Base-by-base conservation (phyloP, 2,329 filamentous ascomycete species). In the Scytalidium lignicola region DNA sequence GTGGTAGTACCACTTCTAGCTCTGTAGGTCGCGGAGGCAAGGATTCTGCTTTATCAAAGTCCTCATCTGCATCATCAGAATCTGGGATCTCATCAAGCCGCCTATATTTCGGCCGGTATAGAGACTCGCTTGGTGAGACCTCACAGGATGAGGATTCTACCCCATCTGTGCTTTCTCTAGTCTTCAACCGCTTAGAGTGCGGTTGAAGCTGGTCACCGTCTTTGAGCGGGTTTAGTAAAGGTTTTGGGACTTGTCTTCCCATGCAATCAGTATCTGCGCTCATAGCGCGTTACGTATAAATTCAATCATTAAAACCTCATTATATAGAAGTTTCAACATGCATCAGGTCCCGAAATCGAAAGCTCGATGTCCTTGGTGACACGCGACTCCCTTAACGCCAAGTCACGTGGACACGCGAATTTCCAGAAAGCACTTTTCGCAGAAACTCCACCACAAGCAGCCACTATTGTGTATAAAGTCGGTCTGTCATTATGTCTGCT, bases 1-100 rank as follows among this genome's bases (percentile, higher is more conserved):
- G 74, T 13, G 88, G 88, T 5, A 95, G 70, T 5, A 84, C 84
- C 53, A 75, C 83, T 59, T 90, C 87, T 42, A 91, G 71, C 48
- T 86, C 84, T 12, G 86, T 90, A 55, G 76, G 74, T 39, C 68
- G 69, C 40, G 59, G 65, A 46, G 62, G 51, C 41, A 62, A 48
- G 2, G 52, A 51, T 2, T 56, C 48, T 29, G 57, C 61, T n/a
- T 64, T 53, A n/a, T 69, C 64, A 2, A 62, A 62, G 4, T 48
- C 51, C 6, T 44, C 54, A 42, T 50, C 50, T 29, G 67, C 54
- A 7, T 57, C 62, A 52, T 74, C 63, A 28, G 63, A 69, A 52
- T 74, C 63, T 39, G 66, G 58, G 7, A 70, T 62, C 47, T 71
- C 67, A 49, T 62, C 46, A 51, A 59, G 48, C 23, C 23, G 10